These are phyloP conservation scores for Aspergillus pseudotamarii DNA, from an alignment of 2,329 filamentous ascomycete species.

Conservation along the genomic window DNA sequence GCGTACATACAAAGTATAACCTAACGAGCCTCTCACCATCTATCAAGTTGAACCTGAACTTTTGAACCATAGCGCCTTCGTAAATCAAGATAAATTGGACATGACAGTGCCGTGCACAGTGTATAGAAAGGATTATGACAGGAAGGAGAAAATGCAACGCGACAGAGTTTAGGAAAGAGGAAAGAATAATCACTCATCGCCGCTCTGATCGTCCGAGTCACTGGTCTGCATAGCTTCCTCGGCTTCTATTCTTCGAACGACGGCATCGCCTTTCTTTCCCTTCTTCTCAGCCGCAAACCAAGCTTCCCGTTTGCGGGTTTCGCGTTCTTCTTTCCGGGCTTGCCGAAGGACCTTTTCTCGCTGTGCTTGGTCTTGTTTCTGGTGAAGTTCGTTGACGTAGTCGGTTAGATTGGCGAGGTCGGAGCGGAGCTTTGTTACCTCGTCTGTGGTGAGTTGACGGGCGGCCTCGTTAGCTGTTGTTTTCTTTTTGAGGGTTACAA, in stretches of 20 bases:
- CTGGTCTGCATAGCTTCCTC: slow-evolving; percentile 38
- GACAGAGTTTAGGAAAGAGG: background rate
- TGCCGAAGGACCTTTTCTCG: slow-evolving; percentile 36
- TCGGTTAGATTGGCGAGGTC: slow-evolving; percentile 39
- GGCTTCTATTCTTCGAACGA: slow-evolving; percentile 42
- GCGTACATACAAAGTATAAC: background rate
- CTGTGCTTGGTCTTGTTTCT: slow-evolving; percentile 40
- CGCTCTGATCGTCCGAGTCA: slow-evolving; percentile 39
- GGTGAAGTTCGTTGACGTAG: slow-evolving; percentile 42
- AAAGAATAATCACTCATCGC: slow-evolving; percentile 26
- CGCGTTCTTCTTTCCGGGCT: slow-evolving; percentile 44
- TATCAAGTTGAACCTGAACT: background rate
- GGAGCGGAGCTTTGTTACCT: slow-evolving; percentile 41
- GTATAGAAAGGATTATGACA: background rate
- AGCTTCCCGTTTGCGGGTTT: slow-evolving; percentile 42
- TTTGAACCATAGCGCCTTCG: slow-evolving; percentile 3
- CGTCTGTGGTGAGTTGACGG: slow-evolving; percentile 37
- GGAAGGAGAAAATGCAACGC: background rate
- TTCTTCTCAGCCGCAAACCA: slow-evolving; percentile 50
- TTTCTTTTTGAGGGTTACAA: slow-evolving; percentile 43
- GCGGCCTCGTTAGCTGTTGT: slow-evolving; percentile 37
- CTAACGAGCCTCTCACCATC: background rate
- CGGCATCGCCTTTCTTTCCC: slow-evolving; percentile 44
- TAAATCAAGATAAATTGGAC: background rate
- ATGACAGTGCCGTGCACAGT: background rate